phyloP scores from a whole-genome alignment of 1,284 basidiomycete genomes.

The Pyrrhoderma noxium region DNA sequence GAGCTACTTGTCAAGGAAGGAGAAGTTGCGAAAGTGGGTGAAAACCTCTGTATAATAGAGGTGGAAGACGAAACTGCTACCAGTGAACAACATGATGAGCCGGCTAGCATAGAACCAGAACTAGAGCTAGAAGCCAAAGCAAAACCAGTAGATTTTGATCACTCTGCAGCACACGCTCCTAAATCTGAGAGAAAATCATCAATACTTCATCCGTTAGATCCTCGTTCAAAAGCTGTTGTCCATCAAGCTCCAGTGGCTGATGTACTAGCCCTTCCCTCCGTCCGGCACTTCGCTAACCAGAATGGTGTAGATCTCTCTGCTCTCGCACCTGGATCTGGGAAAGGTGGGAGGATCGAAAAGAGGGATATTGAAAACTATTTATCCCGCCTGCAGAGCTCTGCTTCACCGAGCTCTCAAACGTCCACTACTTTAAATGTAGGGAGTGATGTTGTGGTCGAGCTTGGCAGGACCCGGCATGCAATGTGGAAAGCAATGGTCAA shows the following conservation, averaged over 20 bases:
- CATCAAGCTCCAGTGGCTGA: slow-evolving; percentile 8
- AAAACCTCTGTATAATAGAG: slow-evolving; percentile 78
- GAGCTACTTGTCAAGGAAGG: slow-evolving; percentile 76
- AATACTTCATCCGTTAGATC: not conserved
- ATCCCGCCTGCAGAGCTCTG: slow-evolving; percentile 19
- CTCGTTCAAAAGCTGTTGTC: not conserved
- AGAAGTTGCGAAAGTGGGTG: slow-evolving; percentile 82
- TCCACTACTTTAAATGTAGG: slow-evolving; percentile 22
- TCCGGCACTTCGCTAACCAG: slow-evolving; percentile 69
- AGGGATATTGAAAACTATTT: slow-evolving; percentile 64
- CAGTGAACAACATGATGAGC: not conserved
- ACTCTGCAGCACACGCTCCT: not conserved
- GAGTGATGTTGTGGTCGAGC: slow-evolving; percentile 53
- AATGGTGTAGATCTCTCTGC: slow-evolving; percentile 53
- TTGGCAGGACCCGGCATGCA: slow-evolving; percentile 71
- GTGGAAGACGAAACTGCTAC: slow-evolving; percentile 50
- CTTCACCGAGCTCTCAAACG: slow-evolving; percentile 13
- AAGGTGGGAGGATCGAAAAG: slow-evolving; percentile 69
- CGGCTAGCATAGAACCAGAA: not conserved
- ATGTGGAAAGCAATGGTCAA: slow-evolving; percentile 88
- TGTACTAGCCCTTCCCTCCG: slow-evolving; percentile 65
- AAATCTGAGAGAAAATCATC: not conserved
- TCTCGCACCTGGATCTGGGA: slow-evolving; percentile 67
- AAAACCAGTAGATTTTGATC: slow-evolving; percentile 13
- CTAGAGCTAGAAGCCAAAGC: not conserved